Percentiles rank a stretch among this genome's conserved stretches.
Conservation (phyloP, 2,329 filamentous ascomycete genomes). For the Xylaria polymorpha region DNA sequence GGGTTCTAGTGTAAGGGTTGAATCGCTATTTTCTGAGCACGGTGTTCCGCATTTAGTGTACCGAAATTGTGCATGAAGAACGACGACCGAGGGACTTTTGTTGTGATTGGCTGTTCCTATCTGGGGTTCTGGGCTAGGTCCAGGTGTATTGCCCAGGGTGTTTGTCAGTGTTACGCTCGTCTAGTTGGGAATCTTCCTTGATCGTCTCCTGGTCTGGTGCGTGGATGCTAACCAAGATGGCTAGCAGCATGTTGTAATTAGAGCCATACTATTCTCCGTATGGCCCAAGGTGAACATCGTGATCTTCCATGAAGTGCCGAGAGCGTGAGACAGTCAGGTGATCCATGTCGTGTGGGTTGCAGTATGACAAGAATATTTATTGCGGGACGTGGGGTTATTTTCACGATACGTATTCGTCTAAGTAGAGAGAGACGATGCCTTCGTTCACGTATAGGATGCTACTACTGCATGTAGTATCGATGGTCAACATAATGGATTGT, state of each 20-base stretch:
- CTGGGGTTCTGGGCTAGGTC: slow-evolving; percentile 17
- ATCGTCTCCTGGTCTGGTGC: slow-evolving; percentile 19
- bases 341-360: slow-evolving; percentile 30
- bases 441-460: slow-evolving; percentile 1
- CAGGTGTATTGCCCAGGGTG: slow-evolving; percentile 7
- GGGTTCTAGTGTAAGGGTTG: slow-evolving; percentile 20
- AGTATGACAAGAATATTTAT: slow-evolving; percentile 27
- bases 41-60: slow-evolving; percentile 32
- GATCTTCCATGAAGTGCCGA: slow-evolving; percentile 29
- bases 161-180: slow-evolving; percentile 27
- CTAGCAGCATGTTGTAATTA: neutral
- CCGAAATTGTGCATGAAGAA: slow-evolving; percentile 18
- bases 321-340: slow-evolving; percentile 35
- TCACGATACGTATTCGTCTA: slow-evolving; percentile 14
- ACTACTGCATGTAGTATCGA: slow-evolving; percentile 17
- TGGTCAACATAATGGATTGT: slow-evolving; percentile 21
- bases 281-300: slow-evolving; percentile 29
- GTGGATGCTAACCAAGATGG: slow-evolving; percentile 18
- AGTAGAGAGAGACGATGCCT: neutral
- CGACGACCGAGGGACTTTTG: slow-evolving; percentile 27
- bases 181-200: slow-evolving; percentile 1
- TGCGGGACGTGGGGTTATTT: slow-evolving; percentile 26
- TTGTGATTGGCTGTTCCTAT: slow-evolving; percentile 21
- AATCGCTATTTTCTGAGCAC: slow-evolving; percentile 26
- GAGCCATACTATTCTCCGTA: slow-evolving; percentile 29